Conservation (phyloP, 148 eudicot species). For the Chenopodium quinoa region DNA sequence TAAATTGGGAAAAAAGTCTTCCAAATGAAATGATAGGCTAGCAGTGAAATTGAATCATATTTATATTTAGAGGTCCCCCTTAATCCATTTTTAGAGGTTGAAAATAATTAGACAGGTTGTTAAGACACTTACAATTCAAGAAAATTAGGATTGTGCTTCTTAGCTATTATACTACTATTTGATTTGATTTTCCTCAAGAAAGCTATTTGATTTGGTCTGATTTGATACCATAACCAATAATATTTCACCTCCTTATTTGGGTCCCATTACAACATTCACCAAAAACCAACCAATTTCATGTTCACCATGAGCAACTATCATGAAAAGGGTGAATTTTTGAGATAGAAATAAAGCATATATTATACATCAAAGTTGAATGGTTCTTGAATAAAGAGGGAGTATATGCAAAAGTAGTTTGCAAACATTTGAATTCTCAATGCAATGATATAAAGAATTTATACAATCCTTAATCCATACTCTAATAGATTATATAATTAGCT, state of each 20-base stretch:
- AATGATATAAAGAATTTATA: too few relatives aligned
- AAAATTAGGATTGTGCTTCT: not conserved
- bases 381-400: not conserved
- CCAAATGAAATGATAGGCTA: not conserved
- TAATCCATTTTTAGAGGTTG: conserved; percentile 8
- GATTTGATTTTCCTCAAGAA: too few relatives aligned
- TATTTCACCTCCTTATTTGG: not conserved
- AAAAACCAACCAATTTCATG: not conserved
- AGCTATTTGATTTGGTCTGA: too few relatives aligned
- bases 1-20: not conserved
- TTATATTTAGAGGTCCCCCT: not conserved
- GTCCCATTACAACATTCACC: conserved; percentile 3
- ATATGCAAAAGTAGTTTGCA: too few relatives aligned
- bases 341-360: not conserved
- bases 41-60: conserved; percentile 5
- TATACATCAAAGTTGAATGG: not conserved
- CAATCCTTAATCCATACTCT: too few relatives aligned
- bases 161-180: too few relatives aligned
- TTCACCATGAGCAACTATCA: not conserved
- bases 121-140: conserved; percentile 11
- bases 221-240: conserved; percentile 5
- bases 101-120: conserved; percentile 1
- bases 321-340: not conserved
- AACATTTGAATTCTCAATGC: too few relatives aligned
- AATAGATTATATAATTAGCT: too few relatives aligned